A percentile compares a stretch with the other conserved stretches of the same genome.
Evolutionary conservation across 345 rosid species (phyloP).

Genomic region (Corchorus olitorius): DNA sequence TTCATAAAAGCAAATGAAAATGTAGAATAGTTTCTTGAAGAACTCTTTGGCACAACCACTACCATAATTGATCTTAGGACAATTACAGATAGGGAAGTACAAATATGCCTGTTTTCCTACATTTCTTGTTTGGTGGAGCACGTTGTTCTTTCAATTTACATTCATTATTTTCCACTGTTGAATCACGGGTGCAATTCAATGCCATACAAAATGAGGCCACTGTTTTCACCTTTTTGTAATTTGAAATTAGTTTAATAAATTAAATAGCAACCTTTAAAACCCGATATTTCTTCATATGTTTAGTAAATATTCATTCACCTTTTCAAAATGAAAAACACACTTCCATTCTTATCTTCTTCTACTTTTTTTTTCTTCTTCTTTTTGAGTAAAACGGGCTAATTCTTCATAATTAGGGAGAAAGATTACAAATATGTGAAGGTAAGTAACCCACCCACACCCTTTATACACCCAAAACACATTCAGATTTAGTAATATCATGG

Average conservation of each 20-base stretch:
- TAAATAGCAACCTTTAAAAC: neutral
- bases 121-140: neutral
- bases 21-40: neutral
- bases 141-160: neutral
- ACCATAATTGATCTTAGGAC: neutral
- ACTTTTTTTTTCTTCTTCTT: too few relatives aligned
- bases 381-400: too few relatives aligned
- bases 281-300: neutral
- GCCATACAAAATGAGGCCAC: neutral
- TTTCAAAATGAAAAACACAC: too few relatives aligned
- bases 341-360: too few relatives aligned
- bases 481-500: too few relatives aligned
- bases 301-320: too few relatives aligned
- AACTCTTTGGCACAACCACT: neutral
- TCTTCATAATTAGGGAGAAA: too few relatives aligned
- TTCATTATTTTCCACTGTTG: neutral
- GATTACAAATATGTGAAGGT: too few relatives aligned
- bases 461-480: too few relatives aligned
- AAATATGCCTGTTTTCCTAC: neutral
- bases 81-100: neutral
- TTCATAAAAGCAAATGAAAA: neutral
- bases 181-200: slow-evolving; percentile 3
- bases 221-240: neutral
- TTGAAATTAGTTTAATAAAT: neutral
- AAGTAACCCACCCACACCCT: too few relatives aligned